phyloP scores from a whole-genome alignment of 2,329 filamentous ascomycete species.

The Ilyonectria robusta region DNA sequence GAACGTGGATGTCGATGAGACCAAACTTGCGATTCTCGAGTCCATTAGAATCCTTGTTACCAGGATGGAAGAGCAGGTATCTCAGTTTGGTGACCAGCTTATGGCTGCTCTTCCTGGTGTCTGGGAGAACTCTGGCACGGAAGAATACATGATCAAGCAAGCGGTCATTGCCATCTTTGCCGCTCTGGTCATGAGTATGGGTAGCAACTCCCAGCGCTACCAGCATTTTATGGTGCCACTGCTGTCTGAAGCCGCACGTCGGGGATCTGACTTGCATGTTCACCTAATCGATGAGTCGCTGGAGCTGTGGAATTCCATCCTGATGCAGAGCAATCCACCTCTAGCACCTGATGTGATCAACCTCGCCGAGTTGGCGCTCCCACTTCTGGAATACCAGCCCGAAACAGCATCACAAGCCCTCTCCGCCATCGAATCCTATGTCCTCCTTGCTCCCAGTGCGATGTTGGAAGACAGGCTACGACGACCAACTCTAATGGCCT shows the following conservation, averaged over 20 bases:
- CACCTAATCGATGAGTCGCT: conserved; percentile 94
- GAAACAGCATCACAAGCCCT: conserved; percentile 74
- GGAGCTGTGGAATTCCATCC: conserved; percentile 87
- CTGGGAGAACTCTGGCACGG: conserved; percentile 84
- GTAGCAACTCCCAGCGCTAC: conserved; percentile 81
- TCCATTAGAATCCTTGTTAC: conserved; percentile 87
- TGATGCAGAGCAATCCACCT: conserved; percentile 75
- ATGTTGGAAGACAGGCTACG: conserved; percentile 72
- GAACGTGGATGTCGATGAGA: conserved; percentile 86
- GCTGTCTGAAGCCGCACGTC: conserved; percentile 83
- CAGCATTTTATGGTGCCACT: conserved; percentile 86
- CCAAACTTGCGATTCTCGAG: conserved; percentile 90
- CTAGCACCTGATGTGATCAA: conserved; percentile 73
- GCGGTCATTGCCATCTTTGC: conserved; percentile 89
- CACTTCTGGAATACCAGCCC: conserved; percentile 76
- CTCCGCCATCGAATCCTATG: conserved; percentile 78
- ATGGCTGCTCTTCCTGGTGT: conserved; percentile 84
- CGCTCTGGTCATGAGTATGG: conserved; percentile 89
- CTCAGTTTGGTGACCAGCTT: conserved; percentile 82
- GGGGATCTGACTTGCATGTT: conserved; percentile 79
- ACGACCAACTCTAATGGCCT: conserved; percentile 63
- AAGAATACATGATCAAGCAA: conserved; percentile 95
- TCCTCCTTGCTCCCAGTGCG: conserved; percentile 77
- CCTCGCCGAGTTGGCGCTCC: conserved; percentile 74
- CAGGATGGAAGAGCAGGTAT: conserved; percentile 81